These are phyloP conservation scores for Bacidia rubella DNA, from an alignment of 495 filamentous ascomycete genomes.

Conservation along the genomic window DNA sequence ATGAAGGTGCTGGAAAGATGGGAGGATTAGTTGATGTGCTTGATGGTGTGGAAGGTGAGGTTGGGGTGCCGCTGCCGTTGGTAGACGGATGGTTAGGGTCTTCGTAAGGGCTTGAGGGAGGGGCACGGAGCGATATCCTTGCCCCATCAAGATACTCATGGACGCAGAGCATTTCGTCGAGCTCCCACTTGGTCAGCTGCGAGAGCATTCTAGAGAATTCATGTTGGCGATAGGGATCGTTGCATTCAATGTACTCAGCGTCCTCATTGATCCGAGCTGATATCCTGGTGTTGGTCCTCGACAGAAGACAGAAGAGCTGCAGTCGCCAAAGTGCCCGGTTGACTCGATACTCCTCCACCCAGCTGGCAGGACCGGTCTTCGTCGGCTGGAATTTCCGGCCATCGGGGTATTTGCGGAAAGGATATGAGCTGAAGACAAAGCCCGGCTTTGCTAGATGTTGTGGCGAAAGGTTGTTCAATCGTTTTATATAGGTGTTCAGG, in stretches of 20 bases:
- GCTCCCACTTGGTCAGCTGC: background rate
- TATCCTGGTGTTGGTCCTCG: background rate
- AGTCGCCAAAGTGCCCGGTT: constrained; percentile 4
- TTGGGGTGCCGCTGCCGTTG: background rate
- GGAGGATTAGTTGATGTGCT: background rate
- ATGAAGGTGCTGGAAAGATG: background rate
- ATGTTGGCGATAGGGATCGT: background rate
- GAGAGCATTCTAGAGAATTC: background rate
- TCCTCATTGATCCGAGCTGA: background rate
- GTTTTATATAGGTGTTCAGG: constrained; percentile 2
- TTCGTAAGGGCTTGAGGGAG: background rate
- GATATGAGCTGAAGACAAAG: background rate
- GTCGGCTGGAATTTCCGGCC: background rate
- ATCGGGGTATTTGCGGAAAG: constrained; percentile 2
- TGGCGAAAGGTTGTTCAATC: background rate
- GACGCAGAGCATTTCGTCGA: constrained; percentile 4
- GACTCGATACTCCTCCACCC: background rate
- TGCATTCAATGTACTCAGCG: background rate
- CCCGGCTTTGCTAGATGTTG: background rate
- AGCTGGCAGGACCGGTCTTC: background rate
- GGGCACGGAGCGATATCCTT: background rate
- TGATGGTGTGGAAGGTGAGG: background rate
- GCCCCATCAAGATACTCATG: background rate
- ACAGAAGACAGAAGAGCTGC: background rate
- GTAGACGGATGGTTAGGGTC: background rate